A percentile compares a stretch with the other conserved stretches of the same genome.
Conservation (phyloP, 2,329 filamentous ascomycete genomes). For the Tricladium varicosporioides region DNA sequence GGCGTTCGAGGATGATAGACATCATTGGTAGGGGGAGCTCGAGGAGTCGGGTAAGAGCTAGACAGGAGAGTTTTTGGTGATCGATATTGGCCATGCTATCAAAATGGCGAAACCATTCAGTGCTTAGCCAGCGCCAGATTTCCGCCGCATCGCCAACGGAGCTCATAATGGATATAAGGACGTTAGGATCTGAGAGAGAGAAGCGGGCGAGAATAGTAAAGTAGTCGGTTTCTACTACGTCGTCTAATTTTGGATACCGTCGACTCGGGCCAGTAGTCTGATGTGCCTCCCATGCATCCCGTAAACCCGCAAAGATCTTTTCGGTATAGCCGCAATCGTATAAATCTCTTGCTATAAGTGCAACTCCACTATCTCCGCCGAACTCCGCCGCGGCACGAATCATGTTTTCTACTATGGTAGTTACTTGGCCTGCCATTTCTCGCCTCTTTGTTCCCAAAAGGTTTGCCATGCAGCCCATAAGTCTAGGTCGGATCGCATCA, state of each 20-base stretch:
- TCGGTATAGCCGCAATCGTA: conserved; percentile 60
- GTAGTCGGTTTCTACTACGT: conserved; percentile 80
- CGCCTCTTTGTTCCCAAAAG: conserved; percentile 53
- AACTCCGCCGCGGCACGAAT: conserved; percentile 62
- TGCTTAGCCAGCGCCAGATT: conserved; percentile 58
- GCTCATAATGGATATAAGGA: conserved; percentile 61
- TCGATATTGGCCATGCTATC: conserved; percentile 65
- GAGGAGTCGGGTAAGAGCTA: conserved; percentile 70
- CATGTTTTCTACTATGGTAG: conserved; percentile 61
- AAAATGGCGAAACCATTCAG: conserved; percentile 67
- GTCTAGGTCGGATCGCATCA: conserved; percentile 51
- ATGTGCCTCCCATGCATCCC: conserved; percentile 68
- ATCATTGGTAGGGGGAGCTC: conserved; percentile 56
- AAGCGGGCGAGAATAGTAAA: conserved; percentile 80
- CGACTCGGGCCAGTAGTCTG: conserved; percentile 80
- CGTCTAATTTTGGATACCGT: conserved; percentile 66
- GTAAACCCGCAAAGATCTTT: conserved; percentile 63
- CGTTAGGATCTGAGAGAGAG: conserved; percentile 67
- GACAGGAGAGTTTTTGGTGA: conserved; percentile 67
- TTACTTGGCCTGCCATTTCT: conserved; percentile 56
- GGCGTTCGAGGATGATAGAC: conserved; percentile 53
- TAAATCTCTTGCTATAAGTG: conserved; percentile 64
- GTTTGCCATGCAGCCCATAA: conserved; percentile 47
- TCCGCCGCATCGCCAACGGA: conserved; percentile 42
- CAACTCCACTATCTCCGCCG: conserved; percentile 59